Base-by-base conservation (phyloP, 2,329 filamentous ascomycete genomes). In the Aspergillus sp. region DNA sequence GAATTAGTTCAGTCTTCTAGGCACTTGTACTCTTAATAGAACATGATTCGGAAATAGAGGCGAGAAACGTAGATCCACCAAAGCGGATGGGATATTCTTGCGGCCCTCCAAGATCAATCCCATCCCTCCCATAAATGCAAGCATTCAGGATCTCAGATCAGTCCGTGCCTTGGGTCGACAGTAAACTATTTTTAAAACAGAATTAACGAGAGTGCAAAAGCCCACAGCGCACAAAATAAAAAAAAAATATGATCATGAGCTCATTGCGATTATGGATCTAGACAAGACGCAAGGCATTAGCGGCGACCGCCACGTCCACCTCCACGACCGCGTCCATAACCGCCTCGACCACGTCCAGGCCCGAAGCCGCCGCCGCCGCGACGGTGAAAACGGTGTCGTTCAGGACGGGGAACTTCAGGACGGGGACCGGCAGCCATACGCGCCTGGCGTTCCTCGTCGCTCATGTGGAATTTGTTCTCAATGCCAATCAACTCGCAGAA, bases 401-500 rank as follows among this genome's bases (percentile, higher is more conserved):
- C 24, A 29, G 26, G 26, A 29, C 26, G 26, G 20, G 42, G 22
- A 6, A 59, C 55, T 39, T 72, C 73, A 2, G 79, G 77, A 20
- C 82, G 77, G 12, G 89, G 88, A 0, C 87, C 89, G 22, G 74
- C 78, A n/a, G 72, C 77, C 73, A 82, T 84, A 59, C 89, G 82
- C 60, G 81, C 80, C 14, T 78, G 77, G 54, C 87, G 84, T 73
- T 96, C 90, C 68, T 92, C 87, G 2, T 89, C 84, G n/a, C 79
- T 86, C 2, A 89, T 85, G 67, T 90, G 82, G 80, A 88, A 96
- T 10, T 87, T 81, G 72, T 98, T 96, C 6, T 85, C 78, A 36
- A 99, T 87, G 9, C 84, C 87, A 1, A 98, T 69, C 57, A 98
- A 77, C 57, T 87, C 80, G 75, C 95, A 99, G 71, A 94, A 98